Conservation (phyloP, 345 rosid genomes). For the Bretschneidera sinensis region DNA sequence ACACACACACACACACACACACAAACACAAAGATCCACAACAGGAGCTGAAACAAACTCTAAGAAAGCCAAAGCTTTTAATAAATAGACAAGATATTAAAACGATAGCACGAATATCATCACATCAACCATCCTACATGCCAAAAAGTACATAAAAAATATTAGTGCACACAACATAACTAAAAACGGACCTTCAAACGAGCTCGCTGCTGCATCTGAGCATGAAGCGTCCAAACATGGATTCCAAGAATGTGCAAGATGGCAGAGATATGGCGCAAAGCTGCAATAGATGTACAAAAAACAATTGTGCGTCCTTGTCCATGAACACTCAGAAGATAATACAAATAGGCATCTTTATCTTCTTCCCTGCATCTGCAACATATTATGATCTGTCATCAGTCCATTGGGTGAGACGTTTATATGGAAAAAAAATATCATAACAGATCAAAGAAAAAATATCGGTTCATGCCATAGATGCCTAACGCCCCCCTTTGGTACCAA, state of each 20-base stretch:
- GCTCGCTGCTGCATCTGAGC: slow-evolving; percentile 98
- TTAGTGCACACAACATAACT: too few relatives aligned
- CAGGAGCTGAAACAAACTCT: too few relatives aligned
- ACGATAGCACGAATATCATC: too few relatives aligned
- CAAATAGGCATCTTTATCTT: slow-evolving; percentile 82
- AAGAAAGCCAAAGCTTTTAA: too few relatives aligned
- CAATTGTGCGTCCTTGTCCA: slow-evolving; percentile 91
- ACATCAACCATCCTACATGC: neutral
- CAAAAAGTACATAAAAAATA: neutral
- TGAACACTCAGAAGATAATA: slow-evolving; percentile 85
- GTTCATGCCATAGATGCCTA: too few relatives aligned
- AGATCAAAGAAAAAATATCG: too few relatives aligned
- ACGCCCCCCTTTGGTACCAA: neutral
- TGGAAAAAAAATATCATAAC: neutral
- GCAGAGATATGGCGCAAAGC: slow-evolving; percentile 88
- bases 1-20: too few relatives aligned
- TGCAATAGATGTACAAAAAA: slow-evolving; percentile 93
- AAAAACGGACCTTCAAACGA: slow-evolving; percentile 68
- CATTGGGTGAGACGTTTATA: neutral
- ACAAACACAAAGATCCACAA: too few relatives aligned
- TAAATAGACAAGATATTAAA: too few relatives aligned
- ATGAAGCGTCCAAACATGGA: slow-evolving; percentile 64
- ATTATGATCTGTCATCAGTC: slow-evolving; percentile 15
- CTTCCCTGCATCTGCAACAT: slow-evolving; percentile 73
- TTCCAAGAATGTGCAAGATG: slow-evolving; percentile 66